Base-by-base conservation (phyloP, 2,329 filamentous ascomycete species). In the Colletotrichum musae region DNA sequence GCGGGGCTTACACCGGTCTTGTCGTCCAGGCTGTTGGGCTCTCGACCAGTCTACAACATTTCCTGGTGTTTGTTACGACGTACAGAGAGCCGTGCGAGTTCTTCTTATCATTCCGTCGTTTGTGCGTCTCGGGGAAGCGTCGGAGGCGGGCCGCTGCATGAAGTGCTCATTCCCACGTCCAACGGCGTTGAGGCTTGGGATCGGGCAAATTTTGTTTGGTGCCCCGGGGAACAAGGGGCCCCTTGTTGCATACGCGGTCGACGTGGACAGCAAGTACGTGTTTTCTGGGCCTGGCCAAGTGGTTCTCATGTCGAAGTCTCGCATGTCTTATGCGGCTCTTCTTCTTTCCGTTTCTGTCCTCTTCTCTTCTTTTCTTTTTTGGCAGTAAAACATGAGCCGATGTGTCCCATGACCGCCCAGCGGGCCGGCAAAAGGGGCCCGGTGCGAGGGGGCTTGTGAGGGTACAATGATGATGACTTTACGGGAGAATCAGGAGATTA, bases 111-210 rank as follows among this genome's bases (percentile, higher is more conserved):
- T 5, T 3, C 9, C 6, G 6, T 12, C 41, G 41, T 58, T 47
- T 45, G 24, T 58, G 54, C 24, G 54, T 24, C 57, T 60, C 58
- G 47, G 58, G 47, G 58, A 60, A 52, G 47, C 13, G n/a, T 51
- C 21, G 13, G 10, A 5, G 32, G 41, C 58, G 58, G 58, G 18
- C 58, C 58, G 58, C 47, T 52, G 58, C 58, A 60, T 43, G n/a
- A 13, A 18, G 56, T 32, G 36, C 13, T 24, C 6, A 16, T 21
- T 2, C 1, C 21, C 15, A 26, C 45, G 45, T 43, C 41, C 41
- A 43, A 43, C 41, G 16, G 41, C n/a, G 9, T 36, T 43, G 48
- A 18, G 58, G 26, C 28, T 36, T 21, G 58, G 26, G 45, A 51
- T 51, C 47, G 18, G 47, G 32, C 45, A 26, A n/a, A 12, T 36